Evolutionary conservation across 768 basidiomycete genomes (phyloP), one percentile per base, ranked within the genome.

Genomic region (Lactarius pseudohatsudake): DNA sequence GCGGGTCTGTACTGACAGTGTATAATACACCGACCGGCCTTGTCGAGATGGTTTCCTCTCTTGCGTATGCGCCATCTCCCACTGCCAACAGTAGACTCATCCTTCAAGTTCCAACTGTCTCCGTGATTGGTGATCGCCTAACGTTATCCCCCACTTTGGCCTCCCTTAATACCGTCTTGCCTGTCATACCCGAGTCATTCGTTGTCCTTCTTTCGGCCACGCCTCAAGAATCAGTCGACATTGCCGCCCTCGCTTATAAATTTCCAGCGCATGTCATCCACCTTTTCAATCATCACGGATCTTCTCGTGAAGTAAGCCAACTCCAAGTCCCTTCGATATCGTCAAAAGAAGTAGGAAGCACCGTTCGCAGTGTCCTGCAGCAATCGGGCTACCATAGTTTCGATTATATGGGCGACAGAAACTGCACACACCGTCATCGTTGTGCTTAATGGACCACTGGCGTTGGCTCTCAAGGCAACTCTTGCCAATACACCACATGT

Each of bases 21-120:
- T 94, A 89, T 76, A 92, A 91, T 4, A 90, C 94, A 0, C 89
- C 93, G 0, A 80, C 79, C n/a, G 94, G 96, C 3, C 81, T 98
- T 54, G 86, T 89, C 9, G 81, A 86, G 65, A 94, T 98, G 90
- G 84, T 89, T 0, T 85, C 90, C 9, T 87, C 91, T 4, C 84
- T 99, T 61, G 75, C 82, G n/a, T 77, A 87, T 73, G 79, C 97
- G 2, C 91, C 94, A 1, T 72, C 81, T 7, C 82, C 91, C 16
- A 83, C 81, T 7, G 71, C 85, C 10, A 78, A 81, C 36, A 87
- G 88, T 68, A 85, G 93, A 62, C 79, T 98, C 61, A 81, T 95
- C 72, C 75, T 97, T 63, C 92, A 98, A 74, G 86, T 97, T 43
- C 91, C 96, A 30, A 85, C 86, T 8, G 86, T 88, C 36, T 86